Conservation (phyloP, 192 early-diverging fungal species). For the Helicostylum pulchrum region DNA sequence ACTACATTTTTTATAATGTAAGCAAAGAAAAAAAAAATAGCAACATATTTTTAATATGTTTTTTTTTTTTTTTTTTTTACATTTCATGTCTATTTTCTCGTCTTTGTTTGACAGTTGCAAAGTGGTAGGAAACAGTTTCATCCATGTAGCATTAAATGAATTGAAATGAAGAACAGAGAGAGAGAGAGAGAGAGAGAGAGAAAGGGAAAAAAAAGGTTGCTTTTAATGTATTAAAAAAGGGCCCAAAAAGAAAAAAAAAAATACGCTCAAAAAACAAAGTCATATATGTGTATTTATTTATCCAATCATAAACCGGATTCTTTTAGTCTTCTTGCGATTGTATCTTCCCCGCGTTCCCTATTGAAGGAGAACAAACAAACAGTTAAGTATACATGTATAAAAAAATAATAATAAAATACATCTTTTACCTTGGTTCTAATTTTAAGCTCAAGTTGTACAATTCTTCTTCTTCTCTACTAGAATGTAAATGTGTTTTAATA, state of each 20-base stretch:
- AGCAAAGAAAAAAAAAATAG: constrained; percentile 1
- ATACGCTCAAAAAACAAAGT: neutral
- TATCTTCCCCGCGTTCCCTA: constrained; percentile 71
- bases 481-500: constrained; percentile 65
- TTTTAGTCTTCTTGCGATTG: constrained; percentile 64
- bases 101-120: constrained; percentile 41
- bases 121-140: constrained; percentile 43
- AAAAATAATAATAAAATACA: neutral
- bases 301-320: constrained; percentile 60
- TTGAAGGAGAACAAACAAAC: neutral
- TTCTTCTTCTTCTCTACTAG: constrained; percentile 63
- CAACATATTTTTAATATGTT: neutral
- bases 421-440: constrained; percentile 69
- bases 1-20: constrained; percentile 15
- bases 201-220: neutral
- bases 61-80: constrained; percentile 18
- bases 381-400: neutral
- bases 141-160: constrained; percentile 28
- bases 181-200: neutral
- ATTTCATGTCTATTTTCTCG: constrained; percentile 42
- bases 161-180: neutral
- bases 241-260: neutral
- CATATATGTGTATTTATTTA: constrained; percentile 1
- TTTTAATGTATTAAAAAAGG: neutral
- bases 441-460: constrained; percentile 77